Percentiles rank a stretch among this genome's conserved stretches.
phyloP scores from a whole-genome alignment of 2,329 filamentous ascomycete genomes.

The Colletotrichum tofieldiae region DNA sequence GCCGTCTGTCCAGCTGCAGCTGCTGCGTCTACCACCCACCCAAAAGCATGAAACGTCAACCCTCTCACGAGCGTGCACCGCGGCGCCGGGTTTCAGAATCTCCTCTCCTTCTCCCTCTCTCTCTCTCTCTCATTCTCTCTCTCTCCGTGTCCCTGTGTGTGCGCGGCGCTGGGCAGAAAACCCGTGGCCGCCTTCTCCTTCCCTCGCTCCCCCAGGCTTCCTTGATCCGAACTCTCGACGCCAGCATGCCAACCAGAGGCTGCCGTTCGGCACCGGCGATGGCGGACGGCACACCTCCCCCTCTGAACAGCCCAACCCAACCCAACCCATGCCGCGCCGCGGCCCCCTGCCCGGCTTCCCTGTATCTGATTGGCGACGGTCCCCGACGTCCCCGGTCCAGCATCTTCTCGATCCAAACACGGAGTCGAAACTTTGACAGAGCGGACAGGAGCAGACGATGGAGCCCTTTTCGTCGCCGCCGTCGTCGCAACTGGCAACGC shows the following conservation, averaged over 20 bases:
- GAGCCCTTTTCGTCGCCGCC: not conserved
- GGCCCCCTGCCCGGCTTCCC: not conserved
- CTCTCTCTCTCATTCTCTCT: too few relatives aligned
- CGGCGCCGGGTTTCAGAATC: conserved; percentile 16
- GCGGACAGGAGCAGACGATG: not conserved
- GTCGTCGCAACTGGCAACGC: not conserved
- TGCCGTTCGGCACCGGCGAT: not conserved
- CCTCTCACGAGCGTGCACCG: not conserved
- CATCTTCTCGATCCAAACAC: conserved; percentile 13
- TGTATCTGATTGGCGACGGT: conserved; percentile 1
- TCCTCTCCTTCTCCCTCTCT: not conserved
- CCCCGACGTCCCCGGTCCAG: conserved; percentile 15
- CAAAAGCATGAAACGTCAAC: not conserved
- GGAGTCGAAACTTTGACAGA: conserved; percentile 10
- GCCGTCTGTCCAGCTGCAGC: not conserved
- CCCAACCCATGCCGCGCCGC: too few relatives aligned
- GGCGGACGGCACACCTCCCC: not conserved
- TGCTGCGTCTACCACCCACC: conserved; percentile 4
- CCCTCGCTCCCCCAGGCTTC: too few relatives aligned
- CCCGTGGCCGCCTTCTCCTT: too few relatives aligned
- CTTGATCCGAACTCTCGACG: conserved; percentile 7
- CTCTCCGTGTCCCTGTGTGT: not conserved
- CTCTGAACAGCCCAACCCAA: not conserved
- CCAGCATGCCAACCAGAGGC: not conserved
- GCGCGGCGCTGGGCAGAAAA: too few relatives aligned